These are phyloP conservation scores for Moelleriella libera DNA, from an alignment of 2,329 filamentous ascomycete genomes.

Conservation along the genomic window DNA sequence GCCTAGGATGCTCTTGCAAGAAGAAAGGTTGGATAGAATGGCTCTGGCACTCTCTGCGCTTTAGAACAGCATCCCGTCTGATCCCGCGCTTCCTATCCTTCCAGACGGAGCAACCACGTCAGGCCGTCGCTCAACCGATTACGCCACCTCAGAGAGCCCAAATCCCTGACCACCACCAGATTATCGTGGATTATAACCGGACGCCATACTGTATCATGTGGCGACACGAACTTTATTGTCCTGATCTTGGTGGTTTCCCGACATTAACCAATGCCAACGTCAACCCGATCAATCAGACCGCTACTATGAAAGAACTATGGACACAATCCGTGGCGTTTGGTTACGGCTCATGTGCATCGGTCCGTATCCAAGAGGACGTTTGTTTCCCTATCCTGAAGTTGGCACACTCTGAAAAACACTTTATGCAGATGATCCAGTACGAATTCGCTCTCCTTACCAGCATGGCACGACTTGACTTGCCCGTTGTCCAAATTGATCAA, in stretches of 20 bases:
- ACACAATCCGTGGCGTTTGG: neutral
- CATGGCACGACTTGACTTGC: neutral
- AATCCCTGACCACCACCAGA: neutral
- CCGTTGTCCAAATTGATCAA: neutral
- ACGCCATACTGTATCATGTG: neutral
- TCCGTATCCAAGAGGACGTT: neutral
- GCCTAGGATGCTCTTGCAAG: neutral
- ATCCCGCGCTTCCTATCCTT: neutral
- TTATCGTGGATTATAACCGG: neutral
- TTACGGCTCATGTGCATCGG: neutral
- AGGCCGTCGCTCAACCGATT: neutral
- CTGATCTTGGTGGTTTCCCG: neutral
- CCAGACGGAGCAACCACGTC: neutral
- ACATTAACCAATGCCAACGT: neutral
- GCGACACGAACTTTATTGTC: neutral
- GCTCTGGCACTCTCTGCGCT: neutral
- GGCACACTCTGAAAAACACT: neutral
- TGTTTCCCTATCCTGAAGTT: neutral
- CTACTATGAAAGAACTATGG: neutral
- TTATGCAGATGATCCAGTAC: neutral
- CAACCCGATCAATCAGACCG: neutral
- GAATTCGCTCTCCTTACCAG: neutral
- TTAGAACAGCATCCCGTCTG: neutral
- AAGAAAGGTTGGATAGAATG: neutral
- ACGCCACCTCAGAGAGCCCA: neutral